Conservation (phyloP, 768 basidiomycete species). For the Amanita muscaria region DNA sequence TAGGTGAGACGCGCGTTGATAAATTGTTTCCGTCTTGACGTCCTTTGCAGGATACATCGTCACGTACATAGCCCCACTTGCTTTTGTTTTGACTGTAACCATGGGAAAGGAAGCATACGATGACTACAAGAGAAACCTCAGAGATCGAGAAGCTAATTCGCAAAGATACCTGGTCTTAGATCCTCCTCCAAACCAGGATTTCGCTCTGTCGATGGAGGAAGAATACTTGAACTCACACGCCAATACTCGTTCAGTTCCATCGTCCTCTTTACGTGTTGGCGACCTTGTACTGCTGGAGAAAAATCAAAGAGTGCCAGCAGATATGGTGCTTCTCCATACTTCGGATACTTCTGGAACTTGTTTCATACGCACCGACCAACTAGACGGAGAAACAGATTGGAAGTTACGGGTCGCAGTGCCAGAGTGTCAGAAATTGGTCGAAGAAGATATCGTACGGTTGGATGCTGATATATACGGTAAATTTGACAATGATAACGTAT, state of each 20-base stretch:
- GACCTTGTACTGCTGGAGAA: conserved; percentile 90
- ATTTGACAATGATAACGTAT: conserved; percentile 12
- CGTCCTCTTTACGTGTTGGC: conserved; percentile 82
- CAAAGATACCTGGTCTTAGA: conserved; percentile 83
- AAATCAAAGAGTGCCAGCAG: conserved; percentile 95
- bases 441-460: conserved; percentile 46
- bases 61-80: conserved; percentile 94
- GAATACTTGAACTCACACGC: conserved; percentile 38
- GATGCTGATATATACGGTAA: conserved; percentile 88
- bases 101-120: conserved; percentile 99
- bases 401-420: conserved; percentile 88
- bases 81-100: conserved; percentile 89
- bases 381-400: conserved; percentile 99
- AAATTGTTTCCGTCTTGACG: not conserved
- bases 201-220: conserved; percentile 28
- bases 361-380: conserved; percentile 95
- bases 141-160: conserved; percentile 93
- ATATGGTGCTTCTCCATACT: conserved; percentile 83
- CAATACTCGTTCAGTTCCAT: conserved; percentile 72
- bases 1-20: conserved; percentile 45
- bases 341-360: conserved; percentile 88
- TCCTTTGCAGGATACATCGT: conserved; percentile 78
- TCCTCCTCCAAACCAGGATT: conserved; percentile 29
- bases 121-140: conserved; percentile 88
- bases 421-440: conserved; percentile 65